These are phyloP conservation scores for Gardenia jasminoides DNA, from an alignment of 257 asterid species.

Conservation along the genomic window DNA sequence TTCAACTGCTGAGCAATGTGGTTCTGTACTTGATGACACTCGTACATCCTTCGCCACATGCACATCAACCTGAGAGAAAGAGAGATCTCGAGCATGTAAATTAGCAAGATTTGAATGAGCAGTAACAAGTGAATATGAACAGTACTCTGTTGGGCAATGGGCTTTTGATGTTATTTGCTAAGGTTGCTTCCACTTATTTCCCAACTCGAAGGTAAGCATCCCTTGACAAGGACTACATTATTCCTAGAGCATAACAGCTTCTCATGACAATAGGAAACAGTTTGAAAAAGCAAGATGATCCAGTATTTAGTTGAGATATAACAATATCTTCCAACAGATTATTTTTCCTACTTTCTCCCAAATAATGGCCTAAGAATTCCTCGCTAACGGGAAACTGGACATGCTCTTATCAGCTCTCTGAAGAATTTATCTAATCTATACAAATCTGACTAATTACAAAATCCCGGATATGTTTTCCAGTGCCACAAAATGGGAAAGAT, in stretches of 20 bases:
- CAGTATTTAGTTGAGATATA: neutral
- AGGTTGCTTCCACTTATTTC: neutral
- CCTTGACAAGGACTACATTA: neutral
- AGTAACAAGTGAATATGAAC: neutral
- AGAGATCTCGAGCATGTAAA: neutral
- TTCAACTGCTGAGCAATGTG: slow-evolving; percentile 61
- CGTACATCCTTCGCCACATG: slow-evolving; percentile 72
- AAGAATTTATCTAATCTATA: neutral
- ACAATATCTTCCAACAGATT: neutral
- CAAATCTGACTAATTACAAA: too few species aligned
- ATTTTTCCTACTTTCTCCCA: neutral
- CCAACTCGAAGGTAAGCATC: neutral
- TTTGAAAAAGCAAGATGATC: slow-evolving; percentile 8
- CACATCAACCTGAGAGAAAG: slow-evolving; percentile 49
- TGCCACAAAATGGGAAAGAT: neutral
- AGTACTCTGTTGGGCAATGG: neutral
- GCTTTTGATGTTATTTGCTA: neutral
- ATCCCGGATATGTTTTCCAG: neutral
- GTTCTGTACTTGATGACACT: slow-evolving; percentile 67
- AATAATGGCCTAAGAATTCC: neutral
- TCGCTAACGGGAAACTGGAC: neutral
- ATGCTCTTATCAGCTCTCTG: neutral
- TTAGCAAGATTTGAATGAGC: neutral
- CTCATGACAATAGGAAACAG: neutral
- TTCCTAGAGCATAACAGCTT: neutral